Evolutionary conservation across 1,284 basidiomycete species (phyloP).

Genomic region (Trametes sp.): DNA sequence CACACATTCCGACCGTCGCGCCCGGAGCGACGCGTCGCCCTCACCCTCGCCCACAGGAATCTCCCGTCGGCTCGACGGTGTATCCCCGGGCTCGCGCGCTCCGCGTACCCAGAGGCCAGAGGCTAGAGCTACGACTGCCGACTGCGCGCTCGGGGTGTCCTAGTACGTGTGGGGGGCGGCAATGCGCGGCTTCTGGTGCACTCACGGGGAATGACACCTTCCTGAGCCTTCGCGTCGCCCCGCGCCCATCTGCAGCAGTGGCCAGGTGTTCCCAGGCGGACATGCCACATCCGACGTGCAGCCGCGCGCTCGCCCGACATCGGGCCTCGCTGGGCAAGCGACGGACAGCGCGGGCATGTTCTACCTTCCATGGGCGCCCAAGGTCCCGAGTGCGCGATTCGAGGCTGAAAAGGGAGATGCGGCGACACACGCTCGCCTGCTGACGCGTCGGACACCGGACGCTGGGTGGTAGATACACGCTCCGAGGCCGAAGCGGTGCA

Average conservation of each 20-base stretch:
- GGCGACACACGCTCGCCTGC: background rate
- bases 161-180: background rate
- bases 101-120: background rate
- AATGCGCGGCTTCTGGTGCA: background rate
- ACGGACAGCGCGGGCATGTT: background rate
- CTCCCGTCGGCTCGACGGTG: background rate
- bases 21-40: background rate
- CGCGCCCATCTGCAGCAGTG: background rate
- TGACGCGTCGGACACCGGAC: too few species aligned
- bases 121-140: too few species aligned
- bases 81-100: background rate
- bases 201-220: too few species aligned
- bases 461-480: too few species aligned
- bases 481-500: slow-evolving; percentile 1
- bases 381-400: too few species aligned
- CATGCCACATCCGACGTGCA: background rate
- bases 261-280: background rate
- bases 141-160: too few species aligned
- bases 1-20: background rate
- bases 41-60: too few species aligned
- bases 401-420: background rate
- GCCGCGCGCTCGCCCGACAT: background rate
- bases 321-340: background rate
- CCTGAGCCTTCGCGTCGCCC: background rate
- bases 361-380: background rate